Percentiles rank a stretch among this genome's conserved stretches.
These are phyloP conservation scores for Colletotrichum horii DNA, from an alignment of 2,329 filamentous ascomycete species.

Conservation along the genomic window DNA sequence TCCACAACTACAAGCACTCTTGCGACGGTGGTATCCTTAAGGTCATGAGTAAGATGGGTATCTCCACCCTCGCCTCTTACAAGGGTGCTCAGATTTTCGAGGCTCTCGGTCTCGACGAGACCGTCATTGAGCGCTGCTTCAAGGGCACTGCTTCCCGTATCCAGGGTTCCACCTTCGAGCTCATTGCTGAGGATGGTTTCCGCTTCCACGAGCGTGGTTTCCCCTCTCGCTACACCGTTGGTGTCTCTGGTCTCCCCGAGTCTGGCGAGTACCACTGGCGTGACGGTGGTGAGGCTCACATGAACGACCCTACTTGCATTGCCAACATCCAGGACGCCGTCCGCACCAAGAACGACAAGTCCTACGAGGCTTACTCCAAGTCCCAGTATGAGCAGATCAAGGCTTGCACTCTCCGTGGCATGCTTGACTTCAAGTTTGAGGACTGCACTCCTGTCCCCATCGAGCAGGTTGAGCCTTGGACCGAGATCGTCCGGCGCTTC, in stretches of 20 bases:
- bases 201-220: slow-evolving; percentile 94
- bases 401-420: slow-evolving; percentile 89
- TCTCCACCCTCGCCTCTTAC: slow-evolving; percentile 93
- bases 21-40: slow-evolving; percentile 96
- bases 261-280: slow-evolving; percentile 99
- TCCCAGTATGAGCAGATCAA: slow-evolving; percentile 97
- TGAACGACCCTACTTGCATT: slow-evolving; percentile 94
- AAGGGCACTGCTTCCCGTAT: slow-evolving; percentile 93
- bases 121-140: slow-evolving; percentile 93
- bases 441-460: slow-evolving; percentile 85
- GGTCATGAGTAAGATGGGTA: slow-evolving; percentile 99
- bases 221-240: slow-evolving; percentile 78
- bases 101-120: slow-evolving; percentile 89
- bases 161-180: slow-evolving; percentile 90
- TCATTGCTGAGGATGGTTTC: slow-evolving; percentile 93
- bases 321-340: slow-evolving; percentile 98
- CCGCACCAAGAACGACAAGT: slow-evolving; percentile 97
- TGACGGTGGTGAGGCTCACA: slow-evolving; percentile 91
- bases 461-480: slow-evolving; percentile 97
- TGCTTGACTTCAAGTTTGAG: slow-evolving; percentile 96
- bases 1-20: slow-evolving; percentile 96
- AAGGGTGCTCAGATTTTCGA: slow-evolving; percentile 99
- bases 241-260: slow-evolving; percentile 82
- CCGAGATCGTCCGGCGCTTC: slow-evolving; percentile 94
- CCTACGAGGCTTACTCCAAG: slow-evolving; percentile 93